Evolutionary conservation across 73 alveolate genomes (phyloP), one percentile per base, ranked within the genome.

Genomic region (Tetrahymena malaccensis): DNA sequence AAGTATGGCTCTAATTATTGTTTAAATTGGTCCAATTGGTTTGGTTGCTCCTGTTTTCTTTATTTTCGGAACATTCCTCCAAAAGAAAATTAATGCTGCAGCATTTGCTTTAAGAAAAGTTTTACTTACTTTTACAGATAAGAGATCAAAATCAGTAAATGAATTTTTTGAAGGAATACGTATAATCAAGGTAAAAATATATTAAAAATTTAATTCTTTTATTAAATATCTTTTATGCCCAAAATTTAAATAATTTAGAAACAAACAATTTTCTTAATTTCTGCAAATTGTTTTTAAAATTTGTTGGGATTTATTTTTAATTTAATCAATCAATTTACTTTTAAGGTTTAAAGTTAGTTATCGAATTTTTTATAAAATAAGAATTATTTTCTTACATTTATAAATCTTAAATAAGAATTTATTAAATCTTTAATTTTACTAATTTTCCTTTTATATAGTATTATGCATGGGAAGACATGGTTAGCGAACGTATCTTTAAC

Each of bases 101-200:
- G 58, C 94, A 7, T 93, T 97, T n/a, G 96, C 94, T 95, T 94
- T 94, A 94, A 96, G 97, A 94, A 95, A 94, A 93, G 96, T 95
- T 34, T 85, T 97, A 58, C 95, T 98, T 98, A 94, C 96, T 94
- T 94, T 94, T 22, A 96, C 97, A 55, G 99, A 98, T 96, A 96
- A 94, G 35, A 97, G 99, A 93, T 96, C 98, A 96, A 98, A 97
- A 89, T 84, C 94, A 27, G 97, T 99, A 21, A 95, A 98, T 57
- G 99, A 97, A 94, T 94, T 97, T 33, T 97, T 98, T 58, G 96
- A 96, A 85, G 96, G 98, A 96, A 98, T 98, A 31, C 98, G 98
- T 97, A 95, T 97, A 89, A 96, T 98, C 44, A 98, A 98, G 96
- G 95, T 98, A 85, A 96, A 70, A 25, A 0, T 27, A 31, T 7